phyloP scores from a whole-genome alignment of 2,329 filamentous ascomycete species.

The Dactylellina sp. region DNA sequence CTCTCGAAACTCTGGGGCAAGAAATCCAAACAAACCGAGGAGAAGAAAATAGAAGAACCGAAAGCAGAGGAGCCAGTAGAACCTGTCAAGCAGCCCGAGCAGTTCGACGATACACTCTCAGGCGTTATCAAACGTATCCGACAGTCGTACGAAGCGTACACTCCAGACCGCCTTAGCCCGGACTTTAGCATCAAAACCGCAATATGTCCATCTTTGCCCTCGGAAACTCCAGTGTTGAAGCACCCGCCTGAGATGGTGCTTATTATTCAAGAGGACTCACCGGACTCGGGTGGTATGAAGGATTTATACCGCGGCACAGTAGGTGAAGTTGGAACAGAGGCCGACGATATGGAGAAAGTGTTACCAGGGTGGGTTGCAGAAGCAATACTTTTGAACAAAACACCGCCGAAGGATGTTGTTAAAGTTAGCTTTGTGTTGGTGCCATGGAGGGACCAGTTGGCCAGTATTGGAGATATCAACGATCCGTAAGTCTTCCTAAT shows the following conservation, averaged over 20 bases:
- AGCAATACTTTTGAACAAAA: slow-evolving; percentile 82
- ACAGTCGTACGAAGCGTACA: slow-evolving; percentile 73
- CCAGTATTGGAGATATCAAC: slow-evolving; percentile 73
- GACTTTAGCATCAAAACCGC: slow-evolving; percentile 67
- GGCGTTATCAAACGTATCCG: slow-evolving; percentile 79
- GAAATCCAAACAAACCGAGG: slow-evolving; percentile 57
- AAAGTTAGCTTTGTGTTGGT: slow-evolving; percentile 96
- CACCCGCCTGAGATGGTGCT: slow-evolving; percentile 75
- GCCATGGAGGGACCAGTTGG: slow-evolving; percentile 80
- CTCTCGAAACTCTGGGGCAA: slow-evolving; percentile 73
- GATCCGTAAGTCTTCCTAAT: slow-evolving; percentile 33
- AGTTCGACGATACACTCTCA: slow-evolving; percentile 77
- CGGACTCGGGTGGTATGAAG: slow-evolving; percentile 72
- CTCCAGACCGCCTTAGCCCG: slow-evolving; percentile 65
- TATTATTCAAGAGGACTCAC: slow-evolving; percentile 76
- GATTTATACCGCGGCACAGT: slow-evolving; percentile 94
- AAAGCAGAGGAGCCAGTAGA: slow-evolving; percentile 54
- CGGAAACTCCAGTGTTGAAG: slow-evolving; percentile 81
- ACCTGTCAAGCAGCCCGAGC: slow-evolving; percentile 60
- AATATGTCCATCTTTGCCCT: slow-evolving; percentile 76
- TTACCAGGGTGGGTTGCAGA: slow-evolving; percentile 94
- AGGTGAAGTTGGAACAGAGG: slow-evolving; percentile 78
- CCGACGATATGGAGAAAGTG: slow-evolving; percentile 84
- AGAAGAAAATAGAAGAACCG: slow-evolving; percentile 56
- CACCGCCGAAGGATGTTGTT: slow-evolving; percentile 87